Evolutionary conservation across 768 basidiomycete genomes (phyloP).

Genomic region (Suillus occidentalis): DNA sequence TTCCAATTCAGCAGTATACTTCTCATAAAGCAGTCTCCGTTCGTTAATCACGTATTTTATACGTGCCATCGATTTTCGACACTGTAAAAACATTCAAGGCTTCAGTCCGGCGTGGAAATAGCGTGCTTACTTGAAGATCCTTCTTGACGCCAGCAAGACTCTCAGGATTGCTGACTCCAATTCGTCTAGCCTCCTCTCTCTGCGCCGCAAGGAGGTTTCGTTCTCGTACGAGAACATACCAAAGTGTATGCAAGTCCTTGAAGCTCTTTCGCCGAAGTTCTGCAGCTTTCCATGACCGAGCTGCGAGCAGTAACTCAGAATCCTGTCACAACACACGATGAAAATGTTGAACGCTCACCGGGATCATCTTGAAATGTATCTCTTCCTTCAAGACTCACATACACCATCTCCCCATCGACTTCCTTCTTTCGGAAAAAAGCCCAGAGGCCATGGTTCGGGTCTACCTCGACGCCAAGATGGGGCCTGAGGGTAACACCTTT

Average conservation of each 20-base stretch:
- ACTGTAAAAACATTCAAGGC: conserved; percentile 43
- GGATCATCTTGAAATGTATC: conserved; percentile 32
- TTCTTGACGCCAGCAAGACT: conserved; percentile 29
- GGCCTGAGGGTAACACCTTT: conserved; percentile 38
- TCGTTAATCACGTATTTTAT: conserved; percentile 93
- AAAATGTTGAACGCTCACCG: conserved; percentile 30
- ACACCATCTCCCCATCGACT: conserved; percentile 48
- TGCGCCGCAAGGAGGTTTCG: conserved; percentile 90
- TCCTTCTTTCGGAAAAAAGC: conserved; percentile 70
- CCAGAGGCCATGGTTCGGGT: conserved; percentile 73
- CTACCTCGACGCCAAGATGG: conserved; percentile 42
- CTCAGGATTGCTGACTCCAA: conserved; percentile 42
- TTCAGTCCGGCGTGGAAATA: conserved; percentile 8
- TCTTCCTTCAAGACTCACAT: conserved; percentile 46
- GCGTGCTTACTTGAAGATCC: conserved; percentile 45
- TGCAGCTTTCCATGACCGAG: conserved; percentile 81
- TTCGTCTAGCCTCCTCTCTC: conserved; percentile 69
- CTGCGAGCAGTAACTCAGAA: conserved; percentile 41
- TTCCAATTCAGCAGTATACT: conserved; percentile 20
- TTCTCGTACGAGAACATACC: conserved; percentile 90
- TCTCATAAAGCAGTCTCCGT: conserved; percentile 78
- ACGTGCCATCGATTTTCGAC: conserved; percentile 93
- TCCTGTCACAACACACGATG: background rate
- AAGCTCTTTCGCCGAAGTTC: conserved; percentile 92
- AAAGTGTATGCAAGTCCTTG: conserved; percentile 89